These are phyloP conservation scores for Pezicula carpinea DNA, from an alignment of 2,329 filamentous ascomycete genomes.

Conservation along the genomic window DNA sequence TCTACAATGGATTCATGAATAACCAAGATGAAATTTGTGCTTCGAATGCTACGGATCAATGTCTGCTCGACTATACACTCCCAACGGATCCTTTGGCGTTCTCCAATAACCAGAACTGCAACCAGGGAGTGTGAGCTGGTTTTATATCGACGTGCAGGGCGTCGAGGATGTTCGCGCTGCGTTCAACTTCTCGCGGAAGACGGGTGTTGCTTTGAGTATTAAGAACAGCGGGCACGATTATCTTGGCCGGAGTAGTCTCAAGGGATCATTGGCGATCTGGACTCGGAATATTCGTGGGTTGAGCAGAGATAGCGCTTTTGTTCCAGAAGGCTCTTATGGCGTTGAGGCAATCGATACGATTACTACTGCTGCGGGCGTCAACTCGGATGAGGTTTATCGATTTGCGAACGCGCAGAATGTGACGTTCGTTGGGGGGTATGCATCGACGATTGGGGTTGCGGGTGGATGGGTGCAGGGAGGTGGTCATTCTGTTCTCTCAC, in stretches of 20 bases:
- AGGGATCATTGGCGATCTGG: conserved; percentile 15
- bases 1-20: conserved; percentile 23
- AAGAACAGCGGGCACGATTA: conserved; percentile 22
- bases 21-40: conserved; percentile 25
- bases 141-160: conserved; percentile 14
- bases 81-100: conserved; percentile 16
- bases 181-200: conserved; percentile 35
- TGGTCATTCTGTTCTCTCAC: conserved; percentile 49
- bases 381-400: conserved; percentile 17
- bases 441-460: conserved; percentile 43
- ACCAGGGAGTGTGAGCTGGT: conserved; percentile 11
- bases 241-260: conserved; percentile 17
- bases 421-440: conserved; percentile 19
- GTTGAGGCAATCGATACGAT: conserved; percentile 14
- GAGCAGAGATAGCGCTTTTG: conserved; percentile 3
- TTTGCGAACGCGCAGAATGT: conserved; percentile 24
- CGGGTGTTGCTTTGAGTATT: conserved; percentile 35
- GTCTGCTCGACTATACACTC: conserved; percentile 20
- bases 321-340: conserved; percentile 11
- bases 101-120: conserved; percentile 10
- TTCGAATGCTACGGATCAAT: conserved; percentile 24
- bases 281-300: conserved; percentile 9
- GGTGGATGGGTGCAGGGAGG: conserved; percentile 46
- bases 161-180: conserved; percentile 39
- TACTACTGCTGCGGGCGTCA: conserved; percentile 20